Evolutionary conservation across 2,329 filamentous ascomycete genomes (phyloP).

Genomic region (Scedosporium boydii): DNA sequence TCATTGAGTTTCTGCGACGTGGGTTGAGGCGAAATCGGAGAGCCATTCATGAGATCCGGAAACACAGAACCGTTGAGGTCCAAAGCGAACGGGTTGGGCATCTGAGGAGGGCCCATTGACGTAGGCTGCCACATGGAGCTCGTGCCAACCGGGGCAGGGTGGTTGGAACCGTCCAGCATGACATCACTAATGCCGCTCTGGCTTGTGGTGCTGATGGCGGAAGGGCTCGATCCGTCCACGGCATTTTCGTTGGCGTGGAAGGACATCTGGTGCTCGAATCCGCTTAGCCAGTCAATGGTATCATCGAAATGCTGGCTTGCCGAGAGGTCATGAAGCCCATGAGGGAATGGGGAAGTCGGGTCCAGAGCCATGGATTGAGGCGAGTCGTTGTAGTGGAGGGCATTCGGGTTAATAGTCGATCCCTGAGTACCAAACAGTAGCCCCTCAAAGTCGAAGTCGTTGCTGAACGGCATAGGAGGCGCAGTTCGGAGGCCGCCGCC

Average conservation of each 20-base stretch:
- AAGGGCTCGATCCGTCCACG: slow-evolving; percentile 88
- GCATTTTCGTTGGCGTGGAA: slow-evolving; percentile 67
- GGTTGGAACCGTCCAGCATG: slow-evolving; percentile 75
- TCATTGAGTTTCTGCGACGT: slow-evolving; percentile 61
- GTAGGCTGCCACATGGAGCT: slow-evolving; percentile 60
- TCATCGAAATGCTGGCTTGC: slow-evolving; percentile 59
- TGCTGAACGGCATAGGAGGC: slow-evolving; percentile 52
- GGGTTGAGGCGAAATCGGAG: slow-evolving; percentile 70
- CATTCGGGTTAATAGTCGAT: slow-evolving; percentile 60
- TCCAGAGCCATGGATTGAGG: slow-evolving; percentile 58
- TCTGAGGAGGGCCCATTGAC: slow-evolving; percentile 59
- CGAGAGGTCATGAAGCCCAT: slow-evolving; percentile 48
- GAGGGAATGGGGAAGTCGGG: slow-evolving; percentile 49
- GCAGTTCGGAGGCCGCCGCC: slow-evolving; percentile 68
- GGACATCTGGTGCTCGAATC: slow-evolving; percentile 69
- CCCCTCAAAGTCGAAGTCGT: slow-evolving; percentile 61
- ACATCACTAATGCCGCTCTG: slow-evolving; percentile 86
- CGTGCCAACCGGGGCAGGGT: slow-evolving; percentile 42
- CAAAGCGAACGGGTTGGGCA: slow-evolving; percentile 62
- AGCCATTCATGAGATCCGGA: slow-evolving; percentile 63
- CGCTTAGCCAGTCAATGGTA: slow-evolving; percentile 71
- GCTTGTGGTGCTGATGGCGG: slow-evolving; percentile 89
- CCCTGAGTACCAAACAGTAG: slow-evolving; percentile 58
- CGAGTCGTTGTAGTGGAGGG: slow-evolving; percentile 76
- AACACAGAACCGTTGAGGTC: slow-evolving; percentile 68